Conservation (phyloP, 805 yeast genomes). For the Candida schatavii region DNA sequence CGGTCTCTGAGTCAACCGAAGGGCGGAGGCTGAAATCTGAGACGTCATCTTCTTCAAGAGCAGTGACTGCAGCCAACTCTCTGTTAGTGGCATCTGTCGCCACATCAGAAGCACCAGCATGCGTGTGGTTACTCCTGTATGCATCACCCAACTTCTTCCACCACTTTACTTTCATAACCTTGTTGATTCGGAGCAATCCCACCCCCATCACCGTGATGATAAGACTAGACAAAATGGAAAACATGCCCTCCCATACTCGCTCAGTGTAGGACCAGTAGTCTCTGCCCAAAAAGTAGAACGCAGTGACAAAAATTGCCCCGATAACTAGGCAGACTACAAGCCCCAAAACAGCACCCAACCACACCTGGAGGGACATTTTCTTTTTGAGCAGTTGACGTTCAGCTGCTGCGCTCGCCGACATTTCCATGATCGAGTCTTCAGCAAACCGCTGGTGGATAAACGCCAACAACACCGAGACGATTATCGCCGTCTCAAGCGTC, state of each 20-base stretch:
- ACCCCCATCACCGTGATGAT: constrained; percentile 87
- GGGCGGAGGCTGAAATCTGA: neutral
- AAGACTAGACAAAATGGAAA: constrained; percentile 72
- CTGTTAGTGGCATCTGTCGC: neutral
- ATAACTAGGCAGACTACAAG: constrained; percentile 64
- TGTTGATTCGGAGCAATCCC: constrained; percentile 75
- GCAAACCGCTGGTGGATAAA: constrained; percentile 58
- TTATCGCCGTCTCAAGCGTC: constrained; percentile 73
- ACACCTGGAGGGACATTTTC: constrained; percentile 61
- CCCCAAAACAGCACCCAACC: constrained; percentile 79
- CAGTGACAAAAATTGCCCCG: constrained; percentile 66
- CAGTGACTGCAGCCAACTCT: neutral
- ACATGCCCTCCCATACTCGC: constrained; percentile 83
- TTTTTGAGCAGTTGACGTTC: neutral
- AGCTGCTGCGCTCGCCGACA: neutral
- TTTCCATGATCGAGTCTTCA: constrained; percentile 1
- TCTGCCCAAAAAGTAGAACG: constrained; percentile 74
- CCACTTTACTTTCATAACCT: constrained; percentile 78
- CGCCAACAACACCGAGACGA: constrained; percentile 69
- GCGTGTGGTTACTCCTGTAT: constrained; percentile 15
- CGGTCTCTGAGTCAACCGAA: neutral
- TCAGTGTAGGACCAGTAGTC: constrained; percentile 88
- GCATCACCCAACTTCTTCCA: constrained; percentile 45
- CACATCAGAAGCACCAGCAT: neutral
- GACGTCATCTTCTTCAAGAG: neutral